Evolutionary conservation across 306 rosid genomes (phyloP).

Genomic region (Morella rubra): DNA sequence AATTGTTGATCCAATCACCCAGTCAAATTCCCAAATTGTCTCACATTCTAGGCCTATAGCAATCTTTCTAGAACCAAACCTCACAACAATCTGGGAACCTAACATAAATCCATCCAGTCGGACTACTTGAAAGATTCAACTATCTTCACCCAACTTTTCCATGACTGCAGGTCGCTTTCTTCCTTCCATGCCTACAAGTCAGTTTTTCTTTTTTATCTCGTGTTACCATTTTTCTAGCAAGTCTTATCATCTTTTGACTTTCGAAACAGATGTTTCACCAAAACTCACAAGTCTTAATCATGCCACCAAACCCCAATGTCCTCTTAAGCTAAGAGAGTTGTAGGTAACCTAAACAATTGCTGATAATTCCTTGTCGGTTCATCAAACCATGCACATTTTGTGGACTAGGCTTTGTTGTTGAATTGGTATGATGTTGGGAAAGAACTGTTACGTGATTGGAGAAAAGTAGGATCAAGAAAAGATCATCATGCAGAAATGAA

Average conservation of each 20-base stretch:
- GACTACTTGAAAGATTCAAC: neutral
- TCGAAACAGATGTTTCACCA: no score
- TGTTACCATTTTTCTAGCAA: no score
- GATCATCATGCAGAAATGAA: neutral
- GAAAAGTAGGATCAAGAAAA: neutral
- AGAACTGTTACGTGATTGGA: neutral
- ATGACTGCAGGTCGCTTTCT: no score
- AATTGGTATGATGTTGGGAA: neutral
- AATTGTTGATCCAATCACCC: no score
- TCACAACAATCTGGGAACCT: neutral
- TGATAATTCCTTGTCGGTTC: neutral
- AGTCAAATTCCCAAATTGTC: neutral
- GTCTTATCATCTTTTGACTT: no score
- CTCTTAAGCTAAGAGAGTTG: neutral
- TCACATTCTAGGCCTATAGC: neutral
- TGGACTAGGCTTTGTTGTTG: conserved; percentile 1
- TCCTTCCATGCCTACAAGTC: neutral
- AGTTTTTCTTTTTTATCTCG: no score
- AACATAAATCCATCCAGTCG: no score
- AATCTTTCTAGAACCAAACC: neutral
- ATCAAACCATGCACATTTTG: neutral
- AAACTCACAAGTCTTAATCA: no score
- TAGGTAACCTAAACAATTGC: neutral
- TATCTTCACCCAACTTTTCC: neutral
- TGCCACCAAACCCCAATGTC: neutral